Evolutionary conservation across 2,329 filamentous ascomycete species (phyloP).

Genomic region (Bipolaris sorokiniana): DNA sequence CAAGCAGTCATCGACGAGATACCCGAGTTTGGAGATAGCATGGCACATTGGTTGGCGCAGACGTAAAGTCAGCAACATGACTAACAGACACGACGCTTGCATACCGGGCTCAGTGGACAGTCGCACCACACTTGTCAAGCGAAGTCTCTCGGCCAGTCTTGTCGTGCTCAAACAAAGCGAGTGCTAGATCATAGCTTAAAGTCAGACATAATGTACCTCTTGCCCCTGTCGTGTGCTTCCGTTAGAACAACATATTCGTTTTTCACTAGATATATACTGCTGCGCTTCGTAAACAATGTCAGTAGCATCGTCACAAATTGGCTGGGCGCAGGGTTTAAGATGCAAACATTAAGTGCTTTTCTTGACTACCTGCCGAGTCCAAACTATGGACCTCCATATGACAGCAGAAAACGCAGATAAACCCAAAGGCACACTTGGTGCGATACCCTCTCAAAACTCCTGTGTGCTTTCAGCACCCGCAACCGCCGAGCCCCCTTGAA

Average conservation of each 20-base stretch:
- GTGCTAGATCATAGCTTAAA: background rate
- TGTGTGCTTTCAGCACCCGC: constrained; percentile 19
- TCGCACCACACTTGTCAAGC: background rate
- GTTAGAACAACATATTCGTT: background rate
- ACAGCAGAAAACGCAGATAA: constrained; percentile 14
- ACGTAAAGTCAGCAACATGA: background rate
- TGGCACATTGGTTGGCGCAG: constrained; percentile 1
- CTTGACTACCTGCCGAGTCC: constrained; percentile 20
- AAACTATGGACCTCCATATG: constrained; percentile 10
- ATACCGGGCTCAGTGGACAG: background rate
- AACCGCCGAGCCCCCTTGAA: constrained; percentile 9
- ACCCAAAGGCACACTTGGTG: constrained; percentile 22
- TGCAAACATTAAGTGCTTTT: constrained; percentile 37
- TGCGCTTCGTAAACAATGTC: background rate
- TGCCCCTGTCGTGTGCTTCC: background rate
- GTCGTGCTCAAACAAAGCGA: background rate
- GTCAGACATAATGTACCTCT: background rate
- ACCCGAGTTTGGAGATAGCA: constrained; percentile 24
- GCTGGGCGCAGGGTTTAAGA: constrained; percentile 4
- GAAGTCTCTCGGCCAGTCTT: background rate
- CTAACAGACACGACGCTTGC: background rate
- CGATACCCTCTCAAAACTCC: constrained; percentile 30
- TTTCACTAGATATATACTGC: background rate
- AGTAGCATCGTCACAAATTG: background rate
- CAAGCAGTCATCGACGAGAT: constrained; percentile 25